Conservation (phyloP, 192 early-diverging fungal genomes). For the Endogone sp. region DNA sequence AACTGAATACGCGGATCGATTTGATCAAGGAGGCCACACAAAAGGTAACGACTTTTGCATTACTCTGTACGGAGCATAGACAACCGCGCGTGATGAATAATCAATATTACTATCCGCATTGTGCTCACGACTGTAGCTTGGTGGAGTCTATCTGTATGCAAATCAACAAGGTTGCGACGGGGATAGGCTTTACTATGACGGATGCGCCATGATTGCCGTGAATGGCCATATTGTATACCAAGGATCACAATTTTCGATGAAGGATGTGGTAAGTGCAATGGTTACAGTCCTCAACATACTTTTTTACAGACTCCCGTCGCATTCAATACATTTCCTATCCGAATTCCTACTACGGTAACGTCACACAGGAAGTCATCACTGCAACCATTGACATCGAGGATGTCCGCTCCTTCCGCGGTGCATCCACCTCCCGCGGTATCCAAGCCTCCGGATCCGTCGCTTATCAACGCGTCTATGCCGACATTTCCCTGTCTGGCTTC, state of each 20-base stretch:
- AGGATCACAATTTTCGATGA: constrained; percentile 87
- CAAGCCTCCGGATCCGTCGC: constrained; percentile 63
- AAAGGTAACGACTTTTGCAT: constrained; percentile 48
- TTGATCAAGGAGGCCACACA: constrained; percentile 86
- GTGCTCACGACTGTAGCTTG: constrained; percentile 45
- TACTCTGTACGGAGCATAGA: not conserved
- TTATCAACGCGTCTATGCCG: constrained; percentile 67
- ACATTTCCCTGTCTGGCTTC: constrained; percentile 46
- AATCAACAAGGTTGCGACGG: constrained; percentile 99
- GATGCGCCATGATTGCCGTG: constrained; percentile 81
- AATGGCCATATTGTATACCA: constrained; percentile 90
- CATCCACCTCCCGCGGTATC: constrained; percentile 66
- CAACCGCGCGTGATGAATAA: not conserved
- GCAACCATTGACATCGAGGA: constrained; percentile 91
- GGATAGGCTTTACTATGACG: constrained; percentile 97
- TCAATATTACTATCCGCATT: constrained; percentile 5
- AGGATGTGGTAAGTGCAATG: constrained; percentile 70
- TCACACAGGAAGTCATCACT: constrained; percentile 80
- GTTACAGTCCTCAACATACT: not conserved
- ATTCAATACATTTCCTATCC: constrained; percentile 7
- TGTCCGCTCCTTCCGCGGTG: constrained; percentile 76
- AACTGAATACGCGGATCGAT: constrained; percentile 81
- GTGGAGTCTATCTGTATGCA: constrained; percentile 93
- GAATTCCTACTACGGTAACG: constrained; percentile 3
- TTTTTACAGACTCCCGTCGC: not conserved